These are phyloP conservation scores for Solanum ahanhuiri DNA, from an alignment of 257 asterid genomes.

Conservation along the genomic window DNA sequence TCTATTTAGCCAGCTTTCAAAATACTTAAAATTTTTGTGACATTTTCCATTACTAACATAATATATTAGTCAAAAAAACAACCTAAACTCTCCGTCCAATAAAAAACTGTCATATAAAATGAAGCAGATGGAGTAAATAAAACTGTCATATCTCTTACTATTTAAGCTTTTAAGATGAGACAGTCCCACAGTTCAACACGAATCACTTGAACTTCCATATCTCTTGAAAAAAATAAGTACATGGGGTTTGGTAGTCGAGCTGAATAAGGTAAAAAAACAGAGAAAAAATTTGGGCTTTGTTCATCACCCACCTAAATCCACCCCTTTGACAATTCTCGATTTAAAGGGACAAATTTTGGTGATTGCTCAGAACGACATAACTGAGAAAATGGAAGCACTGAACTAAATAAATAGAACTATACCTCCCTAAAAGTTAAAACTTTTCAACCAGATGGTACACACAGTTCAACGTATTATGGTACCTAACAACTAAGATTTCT, in stretches of 20 bases:
- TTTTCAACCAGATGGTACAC: not conserved
- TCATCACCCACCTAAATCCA: not conserved
- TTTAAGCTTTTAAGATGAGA: not conserved
- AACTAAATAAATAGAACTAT: not conserved
- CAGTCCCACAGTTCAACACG: not conserved
- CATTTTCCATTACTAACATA: not conserved
- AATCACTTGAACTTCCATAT: not conserved
- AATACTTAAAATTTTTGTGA: not conserved
- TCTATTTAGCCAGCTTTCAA: not conserved
- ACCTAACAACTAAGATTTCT: not conserved
- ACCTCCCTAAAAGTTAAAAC: not conserved
- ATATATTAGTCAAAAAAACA: not conserved
- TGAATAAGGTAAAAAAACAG: not conserved
- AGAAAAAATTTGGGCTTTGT: not conserved
- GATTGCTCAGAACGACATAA: not conserved
- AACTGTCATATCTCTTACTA: not conserved
- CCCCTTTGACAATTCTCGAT: not conserved
- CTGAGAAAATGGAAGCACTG: not conserved
- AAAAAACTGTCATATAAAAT: not conserved
- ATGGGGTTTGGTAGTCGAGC: not conserved
- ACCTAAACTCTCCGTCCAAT: not conserved
- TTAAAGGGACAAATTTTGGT: not conserved
- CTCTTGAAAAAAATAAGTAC: not conserved
- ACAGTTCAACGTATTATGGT: not conserved
- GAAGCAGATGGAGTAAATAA: not conserved